Evolutionary conservation across 805 yeast genomes (phyloP).

Genomic region (Metschnikowia cubensis): DNA sequence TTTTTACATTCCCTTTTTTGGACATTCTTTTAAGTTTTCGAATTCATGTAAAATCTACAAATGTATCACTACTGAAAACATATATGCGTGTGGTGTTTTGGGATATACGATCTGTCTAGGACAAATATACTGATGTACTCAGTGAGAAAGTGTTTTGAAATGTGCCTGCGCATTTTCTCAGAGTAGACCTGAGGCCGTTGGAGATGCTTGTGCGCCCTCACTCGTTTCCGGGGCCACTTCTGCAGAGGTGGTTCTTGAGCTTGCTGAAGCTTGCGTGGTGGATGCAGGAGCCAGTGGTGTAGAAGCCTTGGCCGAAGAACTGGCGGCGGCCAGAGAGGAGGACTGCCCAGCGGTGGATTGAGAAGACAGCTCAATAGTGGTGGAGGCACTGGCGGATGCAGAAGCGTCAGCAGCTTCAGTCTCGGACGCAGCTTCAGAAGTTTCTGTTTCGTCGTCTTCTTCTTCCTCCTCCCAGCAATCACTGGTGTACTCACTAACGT

Average conservation of each 20-base stretch:
- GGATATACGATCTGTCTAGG: neutral
- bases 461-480: constrained; percentile 16
- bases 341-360: neutral
- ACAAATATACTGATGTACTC: neutral
- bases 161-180: neutral
- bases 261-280: neutral
- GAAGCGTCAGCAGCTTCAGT: neutral
- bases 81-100: neutral
- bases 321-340: neutral
- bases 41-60: neutral
- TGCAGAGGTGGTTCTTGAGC: neutral
- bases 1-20: too few species aligned
- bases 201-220: constrained; percentile 1
- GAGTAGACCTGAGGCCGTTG: constrained; percentile 4
- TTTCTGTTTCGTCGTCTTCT: constrained; percentile 8
- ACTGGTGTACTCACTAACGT: constrained; percentile 9
- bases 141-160: neutral
- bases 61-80: neutral
- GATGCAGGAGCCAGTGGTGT: neutral
- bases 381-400: neutral
- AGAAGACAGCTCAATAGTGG: neutral
- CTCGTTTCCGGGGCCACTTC: neutral
- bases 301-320: neutral
- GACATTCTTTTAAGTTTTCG: neutral
- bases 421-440: constrained; percentile 2